Evolutionary conservation across 176 grass and related monocot genomes (phyloP), one percentile per base, ranked within the genome.

Genomic region (Bonia amplexicaulis): DNA sequence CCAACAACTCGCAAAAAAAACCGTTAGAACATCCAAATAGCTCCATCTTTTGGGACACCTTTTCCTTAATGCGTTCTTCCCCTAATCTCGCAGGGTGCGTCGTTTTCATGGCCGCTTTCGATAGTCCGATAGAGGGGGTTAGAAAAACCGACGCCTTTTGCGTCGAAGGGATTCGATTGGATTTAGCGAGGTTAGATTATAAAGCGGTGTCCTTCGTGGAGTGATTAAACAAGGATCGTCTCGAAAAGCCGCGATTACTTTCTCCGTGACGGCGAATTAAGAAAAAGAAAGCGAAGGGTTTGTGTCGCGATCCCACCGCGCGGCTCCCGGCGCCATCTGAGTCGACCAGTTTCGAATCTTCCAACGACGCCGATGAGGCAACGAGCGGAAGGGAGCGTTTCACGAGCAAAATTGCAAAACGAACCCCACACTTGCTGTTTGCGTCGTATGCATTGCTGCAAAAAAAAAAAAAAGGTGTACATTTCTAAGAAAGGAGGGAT

Each of bases 101-200:
- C 78, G 22, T 57, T 90, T 78, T 82, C 78, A 22, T 11, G 7
- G 42, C 71, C 4, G 22, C 73, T 79, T 65, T 86, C 67, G 6
- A 19, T 42, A 54, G 64, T 66, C 65, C 47, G 33, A 61, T 11
- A 37, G 15, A 64, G 11, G 16, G 16, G 44, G 55, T 62, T 77
- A 23, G 3, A 3, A 68, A 53, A 74, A 54, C 9, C 44, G 57
- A 62, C 58, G 13, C 41, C 58, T 33, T 39, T 29, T 83, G 31
- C 22, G 66, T 62, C 85, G 20, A 70, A 25, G 11, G n/a, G 79
- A 87, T 79, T 58, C 81, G 57, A 31, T 74, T 48, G 53, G 54
- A 82, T 79, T 55, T 71, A 40, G 44, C 31, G 64, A 82, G 23
- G 54, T 29, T 87, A 80, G 65, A 82, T 11, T 69, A 78, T 1